A percentile compares a stretch with the other conserved stretches of the same genome.
Conservation (phyloP, 1,284 basidiomycete genomes). For the Volvariella volvacea region DNA sequence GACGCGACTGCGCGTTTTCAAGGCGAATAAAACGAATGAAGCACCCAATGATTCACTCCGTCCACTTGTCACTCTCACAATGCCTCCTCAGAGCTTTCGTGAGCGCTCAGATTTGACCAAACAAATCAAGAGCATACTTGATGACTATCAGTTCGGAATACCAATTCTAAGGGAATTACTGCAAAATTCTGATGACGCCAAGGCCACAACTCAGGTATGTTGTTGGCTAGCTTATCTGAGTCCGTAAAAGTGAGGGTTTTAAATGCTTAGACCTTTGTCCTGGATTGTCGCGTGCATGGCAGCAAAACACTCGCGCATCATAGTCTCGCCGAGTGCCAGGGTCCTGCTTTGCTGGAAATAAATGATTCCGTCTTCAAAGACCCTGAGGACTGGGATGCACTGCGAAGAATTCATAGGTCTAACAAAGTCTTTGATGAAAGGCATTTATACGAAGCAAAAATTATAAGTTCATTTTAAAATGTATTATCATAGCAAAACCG, state of each 20-base stretch:
- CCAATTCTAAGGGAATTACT: slow-evolving; percentile 36
- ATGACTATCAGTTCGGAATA: slow-evolving; percentile 35
- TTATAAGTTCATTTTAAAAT: not conserved
- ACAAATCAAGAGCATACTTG: slow-evolving; percentile 27
- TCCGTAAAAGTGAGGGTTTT: too few relatives aligned
- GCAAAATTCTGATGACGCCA: slow-evolving; percentile 44
- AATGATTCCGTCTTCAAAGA: slow-evolving; percentile 36
- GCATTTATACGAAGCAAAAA: slow-evolving; percentile 21
- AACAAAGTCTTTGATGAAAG: slow-evolving; percentile 38
- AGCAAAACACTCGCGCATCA: slow-evolving; percentile 18
- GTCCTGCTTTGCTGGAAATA: slow-evolving; percentile 39
- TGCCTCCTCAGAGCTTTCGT: too few relatives aligned
- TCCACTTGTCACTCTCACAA: too few relatives aligned
- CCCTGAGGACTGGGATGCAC: slow-evolving; percentile 35
- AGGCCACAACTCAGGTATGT: slow-evolving; percentile 28
- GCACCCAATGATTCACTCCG: too few relatives aligned
- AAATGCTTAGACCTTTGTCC: slow-evolving; percentile 29
- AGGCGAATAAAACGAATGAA: too few relatives aligned
- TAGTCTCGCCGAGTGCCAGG: slow-evolving; percentile 27
- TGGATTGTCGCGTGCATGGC: slow-evolving; percentile 30
- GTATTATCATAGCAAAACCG: slow-evolving; percentile 34
- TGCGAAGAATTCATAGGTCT: slow-evolving; percentile 35
- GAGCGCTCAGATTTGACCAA: too few relatives aligned
- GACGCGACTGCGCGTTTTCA: too few relatives aligned
- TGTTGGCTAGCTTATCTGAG: too few relatives aligned